phyloP scores from a whole-genome alignment of 176 grass and related monocot genomes.

The Carex cristatella region DNA sequence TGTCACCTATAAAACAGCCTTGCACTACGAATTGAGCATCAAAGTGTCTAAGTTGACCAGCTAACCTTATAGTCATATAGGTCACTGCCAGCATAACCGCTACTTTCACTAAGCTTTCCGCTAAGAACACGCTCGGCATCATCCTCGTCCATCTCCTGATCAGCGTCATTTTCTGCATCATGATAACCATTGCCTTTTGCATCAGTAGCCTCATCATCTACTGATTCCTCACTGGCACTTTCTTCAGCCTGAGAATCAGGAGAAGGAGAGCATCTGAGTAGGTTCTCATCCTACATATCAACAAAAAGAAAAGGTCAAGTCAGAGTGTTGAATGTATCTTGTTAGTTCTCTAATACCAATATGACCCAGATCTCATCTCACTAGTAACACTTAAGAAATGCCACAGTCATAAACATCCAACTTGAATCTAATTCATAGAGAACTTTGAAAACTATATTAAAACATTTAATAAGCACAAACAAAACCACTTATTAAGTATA shows the following conservation, averaged over 20 bases:
- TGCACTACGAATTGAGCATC: background rate
- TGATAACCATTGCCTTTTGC: constrained; percentile 88
- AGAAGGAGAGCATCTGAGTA: constrained; percentile 68
- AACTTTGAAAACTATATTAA: constrained; percentile 1
- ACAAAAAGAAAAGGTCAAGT: constrained; percentile 11
- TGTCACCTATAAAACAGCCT: background rate
- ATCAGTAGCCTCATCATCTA: constrained; percentile 59
- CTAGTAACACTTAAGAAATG: background rate
- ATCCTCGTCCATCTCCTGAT: constrained; percentile 75
- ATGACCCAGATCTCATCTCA: background rate
- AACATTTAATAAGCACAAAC: background rate
- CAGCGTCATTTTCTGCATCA: constrained; percentile 82
- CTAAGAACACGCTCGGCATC: constrained; percentile 54
- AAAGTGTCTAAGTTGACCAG: constrained; percentile 6
- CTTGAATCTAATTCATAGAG: background rate
- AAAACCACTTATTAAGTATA: background rate
- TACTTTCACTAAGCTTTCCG: constrained; percentile 94
- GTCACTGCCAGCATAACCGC: constrained; percentile 54
- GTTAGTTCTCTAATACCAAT: background rate
- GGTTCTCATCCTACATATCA: constrained; percentile 62
- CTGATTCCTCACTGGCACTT: constrained; percentile 75
- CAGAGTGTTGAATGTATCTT: background rate
- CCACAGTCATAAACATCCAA: background rate
- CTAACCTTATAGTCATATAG: constrained; percentile 81
- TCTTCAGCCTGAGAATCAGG: constrained; percentile 81